These are phyloP conservation scores for Sporobolomyces phaffii DNA, from an alignment of 768 basidiomycete genomes.

Conservation along the genomic window DNA sequence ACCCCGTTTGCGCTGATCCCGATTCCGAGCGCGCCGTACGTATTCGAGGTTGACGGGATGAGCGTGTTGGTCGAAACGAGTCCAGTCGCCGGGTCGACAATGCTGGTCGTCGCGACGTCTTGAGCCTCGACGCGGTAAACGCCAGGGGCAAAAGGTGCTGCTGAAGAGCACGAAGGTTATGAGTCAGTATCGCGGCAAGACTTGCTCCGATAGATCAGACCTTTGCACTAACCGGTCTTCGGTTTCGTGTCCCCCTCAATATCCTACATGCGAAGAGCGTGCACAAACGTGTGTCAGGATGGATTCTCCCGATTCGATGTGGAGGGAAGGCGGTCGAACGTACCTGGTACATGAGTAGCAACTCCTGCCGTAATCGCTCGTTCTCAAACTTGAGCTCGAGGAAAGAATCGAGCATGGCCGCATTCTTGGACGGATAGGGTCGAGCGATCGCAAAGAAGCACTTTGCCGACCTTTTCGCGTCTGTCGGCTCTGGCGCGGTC, in stretches of 20 bases:
- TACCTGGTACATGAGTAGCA: constrained; percentile 41
- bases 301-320: background rate
- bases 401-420: constrained; percentile 56
- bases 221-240: background rate
- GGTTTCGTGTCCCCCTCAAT: background rate
- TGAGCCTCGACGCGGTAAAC: constrained; percentile 22
- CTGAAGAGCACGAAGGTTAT: background rate
- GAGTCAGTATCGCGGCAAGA: background rate
- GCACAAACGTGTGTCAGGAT: background rate
- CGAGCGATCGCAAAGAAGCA: constrained; percentile 71
- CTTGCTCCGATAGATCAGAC: no score
- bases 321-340: constrained; percentile 22
- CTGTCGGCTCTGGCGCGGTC: background rate
- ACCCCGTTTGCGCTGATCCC: constrained; percentile 34
- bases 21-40: constrained; percentile 42
- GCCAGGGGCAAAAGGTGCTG: background rate
- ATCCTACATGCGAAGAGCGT: background rate
- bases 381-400: constrained; percentile 85
- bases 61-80: constrained; percentile 32
- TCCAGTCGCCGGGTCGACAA: constrained; percentile 35
- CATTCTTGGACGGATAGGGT: constrained; percentile 69
- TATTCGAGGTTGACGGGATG: constrained; percentile 37
- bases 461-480: constrained; percentile 50
- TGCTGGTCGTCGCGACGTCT: background rate
- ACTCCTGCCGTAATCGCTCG: constrained; percentile 63